A percentile compares a stretch with the other conserved stretches of the same genome.
Conservation (phyloP, 169 alveolate genomes). For the Eimeria zaria region DNA sequence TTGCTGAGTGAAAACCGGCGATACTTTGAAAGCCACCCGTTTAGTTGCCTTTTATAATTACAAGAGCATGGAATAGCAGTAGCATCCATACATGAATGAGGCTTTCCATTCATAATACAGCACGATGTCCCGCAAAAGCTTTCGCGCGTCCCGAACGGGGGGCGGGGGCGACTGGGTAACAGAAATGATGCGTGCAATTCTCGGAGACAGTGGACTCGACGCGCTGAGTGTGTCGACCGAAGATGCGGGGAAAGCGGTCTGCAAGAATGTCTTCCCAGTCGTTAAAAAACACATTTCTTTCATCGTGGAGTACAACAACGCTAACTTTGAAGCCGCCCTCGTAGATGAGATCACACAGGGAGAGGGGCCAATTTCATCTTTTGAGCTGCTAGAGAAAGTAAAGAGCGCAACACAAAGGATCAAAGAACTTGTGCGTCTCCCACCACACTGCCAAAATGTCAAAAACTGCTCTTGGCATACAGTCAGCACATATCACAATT, state of each 20-base stretch:
- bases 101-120: neutral
- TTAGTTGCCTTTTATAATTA: neutral
- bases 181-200: constrained; percentile 6
- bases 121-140: constrained; percentile 56
- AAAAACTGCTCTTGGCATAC: neutral
- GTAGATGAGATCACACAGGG: constrained; percentile 72
- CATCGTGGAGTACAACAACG: neutral
- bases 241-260: constrained; percentile 35
- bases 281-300: neutral
- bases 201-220: neutral
- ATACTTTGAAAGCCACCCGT: neutral
- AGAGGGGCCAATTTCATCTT: constrained; percentile 51
- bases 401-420: neutral
- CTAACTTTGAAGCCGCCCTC: constrained; percentile 45
- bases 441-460: neutral
- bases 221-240: constrained; percentile 2
- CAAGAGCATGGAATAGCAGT: neutral
- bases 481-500: neutral
- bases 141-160: constrained; percentile 16
- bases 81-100: neutral
- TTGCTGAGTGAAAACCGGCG: neutral
- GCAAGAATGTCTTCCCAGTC: constrained; percentile 20
- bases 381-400: constrained; percentile 39
- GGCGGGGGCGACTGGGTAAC: constrained; percentile 31
- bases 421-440: constrained; percentile 62